A percentile compares a stretch with the other conserved stretches of the same genome.
phyloP scores from a whole-genome alignment of 1,284 basidiomycete species.

The Tausonia pullulans region DNA sequence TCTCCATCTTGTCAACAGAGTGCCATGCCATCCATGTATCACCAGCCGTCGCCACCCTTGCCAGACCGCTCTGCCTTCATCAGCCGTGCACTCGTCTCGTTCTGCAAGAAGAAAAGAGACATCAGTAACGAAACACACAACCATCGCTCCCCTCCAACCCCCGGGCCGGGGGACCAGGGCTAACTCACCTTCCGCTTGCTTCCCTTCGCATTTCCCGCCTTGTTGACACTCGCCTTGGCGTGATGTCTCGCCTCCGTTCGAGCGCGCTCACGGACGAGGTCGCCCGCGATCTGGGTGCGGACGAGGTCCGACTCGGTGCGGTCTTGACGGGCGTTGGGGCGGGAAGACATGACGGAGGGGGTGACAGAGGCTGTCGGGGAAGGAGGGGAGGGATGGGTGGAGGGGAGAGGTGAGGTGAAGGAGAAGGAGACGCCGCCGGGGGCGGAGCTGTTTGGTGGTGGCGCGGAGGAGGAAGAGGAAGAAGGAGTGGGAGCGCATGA shows the following conservation, averaged over 20 bases:
- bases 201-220: constrained; percentile 61
- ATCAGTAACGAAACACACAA: background rate
- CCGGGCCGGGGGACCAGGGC: background rate
- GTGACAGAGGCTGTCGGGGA: background rate
- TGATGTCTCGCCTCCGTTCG: constrained; percentile 61
- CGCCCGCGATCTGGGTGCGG: constrained; percentile 50
- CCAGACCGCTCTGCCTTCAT: constrained; percentile 16
- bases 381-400: background rate
- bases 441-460: background rate
- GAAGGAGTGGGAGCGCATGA: background rate
- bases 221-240: constrained; percentile 51
- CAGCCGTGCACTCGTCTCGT: constrained; percentile 11
- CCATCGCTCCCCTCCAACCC: background rate
- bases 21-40: background rate
- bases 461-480: constrained; percentile 8
- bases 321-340: constrained; percentile 11
- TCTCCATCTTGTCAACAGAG: no score
- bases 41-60: constrained; percentile 15
- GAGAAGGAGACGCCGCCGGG: background rate
- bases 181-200: constrained; percentile 70
- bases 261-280: constrained; percentile 51
- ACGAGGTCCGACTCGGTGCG: constrained; percentile 23
- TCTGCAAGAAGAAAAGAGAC: background rate
- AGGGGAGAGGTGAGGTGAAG: background rate
- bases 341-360: background rate